Percentiles rank a stretch among this genome's conserved stretches.
phyloP scores from a whole-genome alignment of 306 rosid species.

The Prunus dulcis region DNA sequence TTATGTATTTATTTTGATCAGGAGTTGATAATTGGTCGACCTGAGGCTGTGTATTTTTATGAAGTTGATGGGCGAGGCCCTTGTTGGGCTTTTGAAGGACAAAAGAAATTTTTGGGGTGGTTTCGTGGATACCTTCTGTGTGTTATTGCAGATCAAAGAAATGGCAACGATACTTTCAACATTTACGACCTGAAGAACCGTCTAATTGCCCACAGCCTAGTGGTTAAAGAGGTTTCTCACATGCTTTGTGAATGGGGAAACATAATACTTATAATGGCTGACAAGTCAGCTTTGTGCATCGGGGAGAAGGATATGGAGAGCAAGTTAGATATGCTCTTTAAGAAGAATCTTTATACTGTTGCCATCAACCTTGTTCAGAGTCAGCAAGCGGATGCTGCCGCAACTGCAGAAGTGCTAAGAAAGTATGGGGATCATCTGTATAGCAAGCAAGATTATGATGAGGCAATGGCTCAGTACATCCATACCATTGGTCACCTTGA shows the following conservation, averaged over 20 bases:
- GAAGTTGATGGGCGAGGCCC: constrained; percentile 99
- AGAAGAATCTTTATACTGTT: constrained; percentile 86
- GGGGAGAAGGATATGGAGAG: constrained; percentile 99
- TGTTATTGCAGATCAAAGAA: constrained; percentile 93
- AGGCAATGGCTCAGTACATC: constrained; percentile 93
- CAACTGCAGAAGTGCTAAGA: constrained; percentile 94
- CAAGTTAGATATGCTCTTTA: constrained; percentile 95
- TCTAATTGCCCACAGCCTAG: constrained; percentile 80
- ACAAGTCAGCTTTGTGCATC: constrained; percentile 81
- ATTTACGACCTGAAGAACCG: constrained; percentile 91
- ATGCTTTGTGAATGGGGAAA: constrained; percentile 98
- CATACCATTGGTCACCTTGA: constrained; percentile 95
- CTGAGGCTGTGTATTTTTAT: constrained; percentile 93
- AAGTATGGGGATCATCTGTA: constrained; percentile 94
- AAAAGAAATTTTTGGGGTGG: constrained; percentile 91
- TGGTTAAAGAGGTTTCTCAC: constrained; percentile 84
- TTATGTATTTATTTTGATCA: constrained; percentile 24
- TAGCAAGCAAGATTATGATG: constrained; percentile 95
- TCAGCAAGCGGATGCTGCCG: constrained; percentile 98
- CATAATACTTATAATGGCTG: constrained; percentile 81
- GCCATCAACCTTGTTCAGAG: constrained; percentile 97
- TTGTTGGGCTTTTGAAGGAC: constrained; percentile 99
- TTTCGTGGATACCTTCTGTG: constrained; percentile 96
- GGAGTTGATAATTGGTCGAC: constrained; percentile 92
- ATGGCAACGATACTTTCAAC: constrained; percentile 71